Conservation (phyloP, 148 eudicot genomes). For the Rhododendron ovatum region DNA sequence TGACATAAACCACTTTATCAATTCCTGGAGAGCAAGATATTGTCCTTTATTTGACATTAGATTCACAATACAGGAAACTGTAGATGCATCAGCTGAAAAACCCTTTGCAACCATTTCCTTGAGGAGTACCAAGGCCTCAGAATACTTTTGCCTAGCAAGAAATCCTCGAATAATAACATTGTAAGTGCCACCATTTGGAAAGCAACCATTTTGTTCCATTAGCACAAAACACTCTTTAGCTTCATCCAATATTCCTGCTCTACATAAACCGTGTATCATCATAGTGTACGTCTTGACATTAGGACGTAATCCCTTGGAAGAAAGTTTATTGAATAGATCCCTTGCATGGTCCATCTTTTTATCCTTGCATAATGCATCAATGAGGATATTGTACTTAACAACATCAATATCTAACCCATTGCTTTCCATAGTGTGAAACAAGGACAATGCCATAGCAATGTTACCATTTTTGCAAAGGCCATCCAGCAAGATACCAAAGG, state of each 20-base stretch:
- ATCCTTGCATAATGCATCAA: slow-evolving; percentile 5
- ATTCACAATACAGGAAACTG: not conserved
- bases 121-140: not conserved
- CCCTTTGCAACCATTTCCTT: not conserved
- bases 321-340: not conserved
- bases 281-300: not conserved
- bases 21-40: not conserved
- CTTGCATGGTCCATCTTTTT: not conserved
- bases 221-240: not conserved
- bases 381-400: not conserved
- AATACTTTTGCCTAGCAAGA: not conserved
- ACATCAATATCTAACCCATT: not conserved
- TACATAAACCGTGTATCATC: not conserved
- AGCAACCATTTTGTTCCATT: not conserved
- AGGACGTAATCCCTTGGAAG: not conserved
- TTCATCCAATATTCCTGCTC: not conserved
- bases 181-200: not conserved
- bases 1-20: not conserved
- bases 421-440: not conserved
- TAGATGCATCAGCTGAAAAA: not conserved
- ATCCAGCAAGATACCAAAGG: not conserved
- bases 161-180: too few species aligned
- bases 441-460: not conserved
- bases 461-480: not conserved
- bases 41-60: not conserved